Percentiles rank a stretch among this genome's conserved stretches.
These are phyloP conservation scores for Scedosporium boydii DNA, from an alignment of 2,329 filamentous ascomycete species.

Conservation along the genomic window DNA sequence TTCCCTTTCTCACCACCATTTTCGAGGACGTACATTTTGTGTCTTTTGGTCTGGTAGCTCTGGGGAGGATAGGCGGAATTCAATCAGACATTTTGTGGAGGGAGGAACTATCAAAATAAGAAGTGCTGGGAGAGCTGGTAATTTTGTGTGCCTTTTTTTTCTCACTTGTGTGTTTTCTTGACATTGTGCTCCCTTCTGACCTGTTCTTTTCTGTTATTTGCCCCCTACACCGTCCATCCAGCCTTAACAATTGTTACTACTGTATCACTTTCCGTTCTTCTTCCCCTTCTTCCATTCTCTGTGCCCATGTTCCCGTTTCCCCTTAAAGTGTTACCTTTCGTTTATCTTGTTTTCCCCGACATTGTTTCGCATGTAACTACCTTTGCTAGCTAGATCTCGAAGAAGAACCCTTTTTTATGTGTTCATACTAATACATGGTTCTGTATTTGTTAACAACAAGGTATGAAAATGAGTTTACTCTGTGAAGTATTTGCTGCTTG, in stretches of 20 bases:
- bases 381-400: neutral
- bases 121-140: neutral
- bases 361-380: neutral
- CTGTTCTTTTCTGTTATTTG: conserved; percentile 2
- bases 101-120: too few species aligned
- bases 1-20: neutral
- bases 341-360: neutral
- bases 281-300: neutral
- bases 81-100: too few species aligned
- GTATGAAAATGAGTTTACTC: too few species aligned
- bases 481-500: too few species aligned
- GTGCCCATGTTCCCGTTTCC: neutral
- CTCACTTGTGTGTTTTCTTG: neutral
- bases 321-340: neutral
- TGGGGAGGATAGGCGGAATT: too few species aligned
- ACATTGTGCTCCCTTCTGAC: neutral
- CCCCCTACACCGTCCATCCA: neutral
- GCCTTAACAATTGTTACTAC: neutral
- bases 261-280: neutral
- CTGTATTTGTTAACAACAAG: neutral
- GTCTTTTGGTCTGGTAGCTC: neutral
- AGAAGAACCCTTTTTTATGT: neutral
- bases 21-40: neutral
- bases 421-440: neutral
- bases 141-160: conserved; percentile 2